Evolutionary conservation across 305 asterid species (phyloP).

Genomic region (Stenogyne calaminthoides): DNA sequence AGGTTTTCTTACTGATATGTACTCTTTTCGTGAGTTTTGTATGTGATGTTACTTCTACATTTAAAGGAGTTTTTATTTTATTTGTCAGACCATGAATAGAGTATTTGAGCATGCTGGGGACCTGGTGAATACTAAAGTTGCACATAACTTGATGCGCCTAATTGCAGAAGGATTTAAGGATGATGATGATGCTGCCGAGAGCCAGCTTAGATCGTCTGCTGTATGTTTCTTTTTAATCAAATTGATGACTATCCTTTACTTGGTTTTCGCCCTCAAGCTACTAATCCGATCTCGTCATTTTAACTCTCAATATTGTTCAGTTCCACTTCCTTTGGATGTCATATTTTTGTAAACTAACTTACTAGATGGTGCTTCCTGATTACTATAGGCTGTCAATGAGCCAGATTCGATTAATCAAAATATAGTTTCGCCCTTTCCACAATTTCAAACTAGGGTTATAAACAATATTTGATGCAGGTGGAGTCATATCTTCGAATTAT

Average conservation of each 20-base stretch:
- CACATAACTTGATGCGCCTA: conserved; percentile 87
- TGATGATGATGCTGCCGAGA: conserved; percentile 68
- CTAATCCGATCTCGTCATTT: not conserved
- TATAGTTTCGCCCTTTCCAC: conserved; percentile 16
- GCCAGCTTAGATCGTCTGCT: conserved; percentile 81
- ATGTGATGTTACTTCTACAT: conserved; percentile 1
- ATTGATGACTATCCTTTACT: not conserved
- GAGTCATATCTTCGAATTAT: conserved; percentile 72
- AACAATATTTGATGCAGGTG: conserved; percentile 55
- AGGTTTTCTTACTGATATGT: conserved; percentile 44
- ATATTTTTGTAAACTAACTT: not conserved
- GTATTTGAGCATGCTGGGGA: conserved; percentile 92
- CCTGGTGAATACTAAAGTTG: conserved; percentile 73
- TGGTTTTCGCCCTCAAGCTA: not conserved
- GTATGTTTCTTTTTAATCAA: conserved; percentile 44
- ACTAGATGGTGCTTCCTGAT: not conserved
- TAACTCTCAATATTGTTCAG: not conserved
- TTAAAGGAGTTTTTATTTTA: conserved; percentile 14
- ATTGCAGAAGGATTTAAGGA: conserved; percentile 89
- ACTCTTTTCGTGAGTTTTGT: not conserved
- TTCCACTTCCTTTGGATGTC: conserved; percentile 3
- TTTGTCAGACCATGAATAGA: conserved; percentile 77
- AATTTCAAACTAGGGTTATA: conserved; percentile 14
- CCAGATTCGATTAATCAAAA: conserved; percentile 2
- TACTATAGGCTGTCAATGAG: conserved; percentile 9